Base-by-base conservation (phyloP, 2,329 filamentous ascomycete species). In the Xylariaceae sp. region DNA sequence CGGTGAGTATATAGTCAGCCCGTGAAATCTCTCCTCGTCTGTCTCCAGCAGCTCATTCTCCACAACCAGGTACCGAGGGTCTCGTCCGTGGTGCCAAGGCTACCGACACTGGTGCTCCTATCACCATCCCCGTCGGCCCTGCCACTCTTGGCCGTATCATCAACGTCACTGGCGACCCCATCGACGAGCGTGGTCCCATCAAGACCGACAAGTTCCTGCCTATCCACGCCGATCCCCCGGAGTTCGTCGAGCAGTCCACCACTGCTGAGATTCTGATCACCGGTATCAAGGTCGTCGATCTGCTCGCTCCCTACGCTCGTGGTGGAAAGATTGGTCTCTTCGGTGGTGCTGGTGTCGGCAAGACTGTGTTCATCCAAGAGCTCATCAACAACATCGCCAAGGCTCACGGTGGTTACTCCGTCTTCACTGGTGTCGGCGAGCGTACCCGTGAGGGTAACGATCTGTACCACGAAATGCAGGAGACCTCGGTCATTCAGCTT, bases 241-340 rank as follows among this genome's bases (percentile, higher is more conserved):
- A 76, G 69, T 98, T 97, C 82, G 80, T 80, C 61, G 93, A 98
- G 68, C 93, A 98, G 81, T 94, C 93, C 59, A 98, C 93, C 64
- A 80, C 83, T 64, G 93, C 93, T 64, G 93, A 98, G 79, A 85
- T 98, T 74, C 84, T 98, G 63, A 88, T 94, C 66, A 98, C 93
- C 62, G 93, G 93, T 85, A 98, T 98, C 84, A 98, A 98, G 87
- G 93, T 98, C 73, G 93, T 98, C 77, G 93, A 98, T 74, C 83
- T 98, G 61, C 85, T 98, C 67, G 93, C 93, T 65, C 93, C 93
- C 67, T 98, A 98, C 76, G 93, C 93, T 72, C 93, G 93, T 94
- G 93, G 93, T 89, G 93, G 93, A 85, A 98, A 98, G 87, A 98
- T 98, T 83, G 93, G 93, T 88, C 90, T 98, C 64, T 98, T 98